Base-by-base conservation (phyloP, 495 filamentous ascomycete genomes). In the Penicillium silybi region DNA sequence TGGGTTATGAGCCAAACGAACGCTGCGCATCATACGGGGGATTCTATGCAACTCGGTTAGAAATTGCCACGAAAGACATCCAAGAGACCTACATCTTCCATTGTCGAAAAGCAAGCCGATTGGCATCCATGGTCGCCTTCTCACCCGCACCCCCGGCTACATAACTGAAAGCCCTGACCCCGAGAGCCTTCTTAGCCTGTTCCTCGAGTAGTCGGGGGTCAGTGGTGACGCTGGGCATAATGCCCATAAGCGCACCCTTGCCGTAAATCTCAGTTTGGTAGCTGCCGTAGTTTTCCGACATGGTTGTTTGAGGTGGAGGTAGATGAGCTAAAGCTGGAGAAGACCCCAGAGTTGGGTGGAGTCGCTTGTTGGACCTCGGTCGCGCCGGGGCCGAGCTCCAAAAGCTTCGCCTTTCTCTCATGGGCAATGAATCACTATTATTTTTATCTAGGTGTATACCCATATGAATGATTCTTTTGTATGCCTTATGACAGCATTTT, bases 91-190 rank as follows among this genome's bases (percentile, higher is more conserved):
- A 74, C 72, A 83, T 63, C 66, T 83, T 83, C 82, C 82, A 86
- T 57, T 85, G 81, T 11, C 80, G 69, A 61, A 87, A 85, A 9
- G 83, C 81, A 22, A 83, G 62, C 2, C 82, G 75, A 61, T 86
- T 87, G 40, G 80, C 79, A 48, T 83, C 78, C 80, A 85, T 81
- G 0, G 83, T 87, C 2, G 80, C 75, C 54, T 77, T 74, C 59
- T 86, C 81, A 8, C 84, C 83, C 10, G 83, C 84, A 15, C 82
- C 82, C n/a, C 83, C 83, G 20, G 78, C 71, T 13, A 84, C 76
- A 68, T 85, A 87, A 54, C 82, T 80, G 63, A 72, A 86, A 13
- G 75, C 68, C 19, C 76, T 72, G 1, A 63, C 61, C 19, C 67
- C 64, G 54, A 85, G 68, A 35, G 65, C 63, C 43, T 74, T 68